These are phyloP conservation scores for Pleurotus pulmonarius DNA, from an alignment of 768 basidiomycete genomes.

Conservation along the genomic window DNA sequence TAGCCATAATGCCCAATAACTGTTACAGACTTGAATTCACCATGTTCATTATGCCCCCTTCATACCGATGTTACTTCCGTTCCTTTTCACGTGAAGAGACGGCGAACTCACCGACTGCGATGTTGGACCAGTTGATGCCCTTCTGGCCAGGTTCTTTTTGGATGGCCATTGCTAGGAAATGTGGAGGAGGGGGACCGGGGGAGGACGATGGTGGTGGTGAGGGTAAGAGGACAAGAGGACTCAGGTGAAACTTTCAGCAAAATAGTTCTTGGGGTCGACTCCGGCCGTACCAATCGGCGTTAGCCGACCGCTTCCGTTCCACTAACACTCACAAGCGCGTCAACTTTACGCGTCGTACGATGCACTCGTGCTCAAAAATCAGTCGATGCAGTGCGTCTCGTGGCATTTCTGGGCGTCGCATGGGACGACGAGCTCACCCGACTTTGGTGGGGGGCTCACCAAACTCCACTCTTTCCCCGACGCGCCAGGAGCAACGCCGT, in stretches of 20 bases:
- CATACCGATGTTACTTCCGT: constrained; percentile 11
- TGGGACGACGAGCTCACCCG: no score
- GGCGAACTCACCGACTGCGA: constrained; percentile 76
- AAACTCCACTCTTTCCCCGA: constrained; percentile 2
- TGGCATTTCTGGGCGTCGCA: no score
- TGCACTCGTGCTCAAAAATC: background rate
- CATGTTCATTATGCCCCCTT: constrained; percentile 99
- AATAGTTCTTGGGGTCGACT: constrained; percentile 17
- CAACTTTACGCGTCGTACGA: background rate
- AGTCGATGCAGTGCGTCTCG: background rate
- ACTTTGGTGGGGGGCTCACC: no score
- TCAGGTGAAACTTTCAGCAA: constrained; percentile 15
- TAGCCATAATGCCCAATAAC: no score
- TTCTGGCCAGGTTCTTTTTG: constrained; percentile 87
- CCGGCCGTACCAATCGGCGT: constrained; percentile 28
- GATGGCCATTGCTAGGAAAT: constrained; percentile 59
- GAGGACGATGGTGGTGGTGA: constrained; percentile 14
- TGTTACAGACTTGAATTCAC: constrained; percentile 37
- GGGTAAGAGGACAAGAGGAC: constrained; percentile 17
- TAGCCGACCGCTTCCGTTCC: constrained; percentile 17
- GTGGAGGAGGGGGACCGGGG: constrained; percentile 13
- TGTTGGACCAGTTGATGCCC: constrained; percentile 91
- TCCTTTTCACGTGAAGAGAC: constrained; percentile 14
- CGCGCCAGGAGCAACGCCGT: background rate
- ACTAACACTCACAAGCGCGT: background rate